Base-by-base conservation (phyloP, 108 stramenopile species). In the Cylindrotheca fusiformis region DNA sequence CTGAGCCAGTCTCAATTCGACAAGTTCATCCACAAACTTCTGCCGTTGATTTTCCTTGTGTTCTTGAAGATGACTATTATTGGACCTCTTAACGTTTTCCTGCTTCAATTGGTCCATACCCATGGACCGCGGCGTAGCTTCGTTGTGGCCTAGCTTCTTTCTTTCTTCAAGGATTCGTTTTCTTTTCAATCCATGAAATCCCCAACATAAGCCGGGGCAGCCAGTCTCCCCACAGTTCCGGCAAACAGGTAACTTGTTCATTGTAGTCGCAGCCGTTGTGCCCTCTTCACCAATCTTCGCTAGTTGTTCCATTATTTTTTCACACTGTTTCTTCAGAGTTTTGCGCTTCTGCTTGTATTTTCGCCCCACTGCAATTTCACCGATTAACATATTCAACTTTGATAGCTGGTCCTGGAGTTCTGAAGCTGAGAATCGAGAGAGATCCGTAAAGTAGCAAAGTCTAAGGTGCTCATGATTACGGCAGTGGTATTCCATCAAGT, bases 131-230 rank as follows among this genome's bases (percentile, higher is more conserved):
- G 4, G 1, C 14, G 20, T 29, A 6, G 46, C 20, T 12, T 17
- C 58, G 24, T 67, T 55, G 33, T 61, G 14, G 26, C 61, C 51
- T 28, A 2, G 17, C 21, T 52, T 64, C 26, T 48, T 30, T 33
- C 65, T 64, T 68, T 79, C 65, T 64, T 65, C 80, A 69, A 83
- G 56, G 66, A 62, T 21, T 28, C 78, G 52, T 69, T 81, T 71
- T 55, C 92, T 60, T 48, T 78, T 72, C 50, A 82, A 58, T n/a
- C 88, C 81, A 69, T 87, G 82, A 67, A 85, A 90, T 23, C 91
- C 91, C 91, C 91, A 93, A 55, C 91, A 93, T 22, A 69, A 60
- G 31, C 82, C 81, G 27, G 70, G 58, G 57, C 91, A 93, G 12
- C 52, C 60, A 4, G 56, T 18, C 22, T 83, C 75, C 5, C 83